These are phyloP conservation scores for Sclerotinia borealis DNA, from an alignment of 2,329 filamentous ascomycete species.

Conservation along the genomic window DNA sequence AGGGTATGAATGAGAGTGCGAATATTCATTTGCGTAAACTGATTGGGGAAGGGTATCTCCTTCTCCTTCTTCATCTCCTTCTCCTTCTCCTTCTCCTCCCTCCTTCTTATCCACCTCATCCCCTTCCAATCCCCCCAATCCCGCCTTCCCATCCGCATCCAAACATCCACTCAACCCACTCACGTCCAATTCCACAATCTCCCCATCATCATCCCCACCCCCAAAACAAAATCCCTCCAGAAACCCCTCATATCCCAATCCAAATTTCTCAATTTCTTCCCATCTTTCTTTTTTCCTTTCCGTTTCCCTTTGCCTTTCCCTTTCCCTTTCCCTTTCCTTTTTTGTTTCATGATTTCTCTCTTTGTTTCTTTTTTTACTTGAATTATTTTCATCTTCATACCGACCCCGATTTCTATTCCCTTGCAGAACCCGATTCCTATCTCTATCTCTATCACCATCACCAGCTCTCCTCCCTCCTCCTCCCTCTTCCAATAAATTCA, in stretches of 20 bases:
- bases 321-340: neutral
- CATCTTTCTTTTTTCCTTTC: neutral
- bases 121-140: too few species aligned
- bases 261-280: neutral
- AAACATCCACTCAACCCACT: too few species aligned
- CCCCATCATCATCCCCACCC: neutral
- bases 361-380: too few species aligned
- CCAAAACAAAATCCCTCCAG: neutral
- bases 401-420: too few species aligned
- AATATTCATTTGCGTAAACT: neutral
- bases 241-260: neutral
- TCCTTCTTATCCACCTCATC: neutral
- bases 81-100: neutral
- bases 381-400: too few species aligned
- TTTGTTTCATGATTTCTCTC: too few species aligned
- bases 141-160: too few species aligned
- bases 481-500: neutral
- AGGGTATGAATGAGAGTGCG: neutral
- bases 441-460: too few species aligned
- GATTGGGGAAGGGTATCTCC: neutral
- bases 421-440: neutral
- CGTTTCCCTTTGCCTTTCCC: neutral
- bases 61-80: neutral
- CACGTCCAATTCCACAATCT: neutral
- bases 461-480: neutral